Evolutionary conservation across 805 yeast genomes (phyloP), one percentile per base, ranked within the genome.

Genomic region (Suhomyces faveliae): DNA sequence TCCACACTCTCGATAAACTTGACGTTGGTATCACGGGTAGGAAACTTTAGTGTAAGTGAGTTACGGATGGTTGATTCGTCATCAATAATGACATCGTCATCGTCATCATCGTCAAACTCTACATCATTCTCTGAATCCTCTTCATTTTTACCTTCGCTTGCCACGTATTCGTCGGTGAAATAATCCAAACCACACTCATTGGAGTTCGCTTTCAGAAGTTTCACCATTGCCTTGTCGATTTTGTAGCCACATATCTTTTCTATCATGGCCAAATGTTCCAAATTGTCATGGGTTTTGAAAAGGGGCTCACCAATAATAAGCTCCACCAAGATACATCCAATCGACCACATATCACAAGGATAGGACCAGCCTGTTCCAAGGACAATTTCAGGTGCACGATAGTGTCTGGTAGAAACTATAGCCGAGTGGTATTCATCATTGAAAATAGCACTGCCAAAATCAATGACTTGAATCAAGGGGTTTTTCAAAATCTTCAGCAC

Each of bases 291-390:
- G 0, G 98, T 94, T 55, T 89, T 90, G 67, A 92, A 94, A 20
- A 94, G 70, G 0, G 97, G 96, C 60, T 89, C 96, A 22, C 99
- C 99, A 15, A 95, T 89, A 33, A 88, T 84, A 43, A 94, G 69
- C 68, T 94, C 99, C 8, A 89, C 91, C 29, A 94, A 69, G 12
- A 94, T 89, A 65, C 98, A 92, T 1, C 97, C 99, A 39, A 94
- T 76, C 1, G 96, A 88, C 99, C 99, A 94, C 71, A 92, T 73
- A 64, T 94, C 99, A 65, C 98, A 92, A 1, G 97, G 96, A 58
- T 79, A 90, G 6, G 96, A 87, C 98, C 99, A 94, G 15, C 97
- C 97, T n/a, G 81, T 77, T 1, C 97, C 97, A 24, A 94, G 69
- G 1, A 92, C 89, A 53, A 94, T 90, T 64, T 94, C 99, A 0